These are phyloP conservation scores for Chaetomium globosum DNA, from an alignment of 2,329 filamentous ascomycete genomes.

Conservation along the genomic window DNA sequence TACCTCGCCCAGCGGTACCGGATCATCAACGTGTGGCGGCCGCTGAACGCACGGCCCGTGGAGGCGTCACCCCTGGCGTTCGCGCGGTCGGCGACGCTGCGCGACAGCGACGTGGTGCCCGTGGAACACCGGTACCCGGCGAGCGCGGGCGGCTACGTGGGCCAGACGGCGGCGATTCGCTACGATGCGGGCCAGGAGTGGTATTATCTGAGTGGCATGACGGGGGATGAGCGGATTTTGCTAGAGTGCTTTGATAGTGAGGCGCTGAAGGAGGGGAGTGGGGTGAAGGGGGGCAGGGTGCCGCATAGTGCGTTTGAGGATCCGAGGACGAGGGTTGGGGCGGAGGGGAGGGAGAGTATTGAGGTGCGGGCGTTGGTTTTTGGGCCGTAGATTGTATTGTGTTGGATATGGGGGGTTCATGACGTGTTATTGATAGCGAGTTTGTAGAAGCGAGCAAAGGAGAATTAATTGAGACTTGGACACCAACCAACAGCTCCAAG, in stretches of 20 bases:
- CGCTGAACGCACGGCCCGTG: slow-evolving; percentile 60
- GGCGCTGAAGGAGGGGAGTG: slow-evolving; percentile 50
- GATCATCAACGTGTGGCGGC: slow-evolving; percentile 87
- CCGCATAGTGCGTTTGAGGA: slow-evolving; percentile 82
- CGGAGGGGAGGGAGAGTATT: slow-evolving; percentile 79
- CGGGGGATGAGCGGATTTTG: slow-evolving; percentile 69
- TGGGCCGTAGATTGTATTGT: slow-evolving; percentile 52
- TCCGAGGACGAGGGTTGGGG: slow-evolving; percentile 68
- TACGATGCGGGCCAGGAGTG: slow-evolving; percentile 67
- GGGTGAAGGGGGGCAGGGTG: slow-evolving; percentile 57
- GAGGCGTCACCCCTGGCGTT: slow-evolving; percentile 70
- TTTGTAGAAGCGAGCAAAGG: background rate
- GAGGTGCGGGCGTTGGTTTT: slow-evolving; percentile 87
- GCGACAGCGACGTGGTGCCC: slow-evolving; percentile 66
- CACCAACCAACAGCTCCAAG: no score
- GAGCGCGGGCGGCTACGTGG: slow-evolving; percentile 61
- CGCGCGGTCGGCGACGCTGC: slow-evolving; percentile 64
- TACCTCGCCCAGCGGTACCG: slow-evolving; percentile 70
- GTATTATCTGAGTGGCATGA: slow-evolving; percentile 82
- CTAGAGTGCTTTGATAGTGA: slow-evolving; percentile 79
- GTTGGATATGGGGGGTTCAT: background rate
- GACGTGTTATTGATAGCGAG: background rate
- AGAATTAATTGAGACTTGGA: slow-evolving; percentile 12
- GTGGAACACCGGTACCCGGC: slow-evolving; percentile 70
- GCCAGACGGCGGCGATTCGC: slow-evolving; percentile 72